Base-by-base conservation (phyloP, 768 basidiomycete genomes). In the Rhizopogon vulgaris region DNA sequence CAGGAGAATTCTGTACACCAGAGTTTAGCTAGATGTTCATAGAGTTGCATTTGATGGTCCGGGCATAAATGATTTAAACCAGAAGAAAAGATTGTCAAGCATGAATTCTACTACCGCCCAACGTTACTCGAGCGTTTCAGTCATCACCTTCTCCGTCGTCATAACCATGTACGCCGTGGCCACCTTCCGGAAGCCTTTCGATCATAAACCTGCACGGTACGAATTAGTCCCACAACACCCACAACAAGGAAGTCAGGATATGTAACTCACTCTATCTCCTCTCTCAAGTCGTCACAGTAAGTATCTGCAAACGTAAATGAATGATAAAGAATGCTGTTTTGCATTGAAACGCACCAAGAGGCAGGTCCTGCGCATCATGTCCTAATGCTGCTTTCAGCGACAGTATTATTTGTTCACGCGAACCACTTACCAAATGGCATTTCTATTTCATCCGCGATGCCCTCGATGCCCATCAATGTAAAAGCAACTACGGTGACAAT, bases 401-500 rank as follows among this genome's bases (percentile, higher is more conserved):
- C 38, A 22, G 43, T 12, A 52, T 38, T 24, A 2, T 52, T 32
- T 49, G 4, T 28, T 47, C 28, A 38, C 9, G 40, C 18, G 15
- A 6, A 34, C 17, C 38, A 67, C 75, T 42, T 55, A 85, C 92
- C 94, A 59, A 96, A 96, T 0, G 94, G 94, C 84, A 89, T 88
- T 67, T 96, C 94, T 58, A 95, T 92, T 68, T 92, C 85, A 54
- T 94, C 87, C 0, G 94, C 94, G 57, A 96, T 97, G 4, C 92
- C 93, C 73, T 96, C 94, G 48, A 97, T 90, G 15, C 93, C 92
- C 81, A 94, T 93, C 48, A 96, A 79, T 0, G 89, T 94, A 72
- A 94, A 93, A 7, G 90, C 84, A 27, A 94, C 85, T 12, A 88
- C 80, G 18, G 90, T 92, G 17, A 91, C 83, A 24, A 94, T 75